These are phyloP conservation scores for Apiospora phragmitis DNA, from an alignment of 2,329 filamentous ascomycete genomes.

Conservation along the genomic window DNA sequence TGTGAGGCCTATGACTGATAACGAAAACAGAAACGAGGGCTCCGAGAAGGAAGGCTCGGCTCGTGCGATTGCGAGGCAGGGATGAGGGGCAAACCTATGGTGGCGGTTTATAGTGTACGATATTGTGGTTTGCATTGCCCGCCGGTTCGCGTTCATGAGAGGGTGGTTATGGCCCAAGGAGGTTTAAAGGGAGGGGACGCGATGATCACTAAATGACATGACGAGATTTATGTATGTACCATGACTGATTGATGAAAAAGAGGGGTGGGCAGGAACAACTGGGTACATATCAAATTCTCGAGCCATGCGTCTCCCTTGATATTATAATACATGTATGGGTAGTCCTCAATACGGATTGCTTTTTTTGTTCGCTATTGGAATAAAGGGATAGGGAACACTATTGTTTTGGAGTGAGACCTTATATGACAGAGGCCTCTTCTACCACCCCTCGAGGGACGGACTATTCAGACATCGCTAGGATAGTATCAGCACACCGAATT, in stretches of 20 bases:
- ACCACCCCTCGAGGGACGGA: background rate
- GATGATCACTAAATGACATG: conserved; percentile 4
- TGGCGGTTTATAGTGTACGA: background rate
- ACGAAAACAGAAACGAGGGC: background rate
- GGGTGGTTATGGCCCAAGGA: background rate
- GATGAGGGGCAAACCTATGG: background rate
- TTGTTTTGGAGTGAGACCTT: background rate
- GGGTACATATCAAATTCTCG: conserved; percentile 1
- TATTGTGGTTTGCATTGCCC: background rate
- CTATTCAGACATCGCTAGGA: background rate
- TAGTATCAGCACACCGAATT: background rate
- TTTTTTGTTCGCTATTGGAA: background rate
- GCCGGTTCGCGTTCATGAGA: background rate
- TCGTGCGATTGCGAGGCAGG: background rate
- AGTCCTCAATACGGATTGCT: background rate
- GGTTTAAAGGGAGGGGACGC: background rate
- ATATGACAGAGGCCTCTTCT: background rate
- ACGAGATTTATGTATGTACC: conserved; percentile 5
- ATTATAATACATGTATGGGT: background rate
- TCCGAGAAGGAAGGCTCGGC: background rate
- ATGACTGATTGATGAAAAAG: background rate
- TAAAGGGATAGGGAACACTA: background rate
- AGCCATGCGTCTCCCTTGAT: background rate
- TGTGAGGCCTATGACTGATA: background rate
- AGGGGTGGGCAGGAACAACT: background rate